Conservation (phyloP, 352 stramenopile species). For the Achlya hypogyna region DNA sequence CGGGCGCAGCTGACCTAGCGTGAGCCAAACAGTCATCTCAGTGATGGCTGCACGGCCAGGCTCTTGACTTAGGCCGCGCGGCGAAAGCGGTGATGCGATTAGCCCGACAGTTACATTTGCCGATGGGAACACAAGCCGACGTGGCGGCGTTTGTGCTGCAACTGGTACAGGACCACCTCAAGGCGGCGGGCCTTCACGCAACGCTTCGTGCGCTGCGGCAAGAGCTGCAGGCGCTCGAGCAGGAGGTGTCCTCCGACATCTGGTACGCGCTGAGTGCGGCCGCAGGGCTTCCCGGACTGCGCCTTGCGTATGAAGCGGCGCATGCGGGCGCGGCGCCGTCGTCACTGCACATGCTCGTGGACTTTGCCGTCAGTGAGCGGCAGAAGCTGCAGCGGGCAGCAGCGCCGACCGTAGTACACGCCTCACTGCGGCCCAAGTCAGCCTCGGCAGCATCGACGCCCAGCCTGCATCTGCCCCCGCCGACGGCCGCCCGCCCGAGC, state of each 20-base stretch:
- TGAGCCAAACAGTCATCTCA: no score
- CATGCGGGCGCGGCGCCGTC: background rate
- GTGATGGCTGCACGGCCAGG: no score
- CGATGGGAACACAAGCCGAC: background rate
- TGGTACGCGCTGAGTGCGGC: constrained; percentile 7
- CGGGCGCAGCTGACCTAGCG: no score
- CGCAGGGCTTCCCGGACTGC: background rate
- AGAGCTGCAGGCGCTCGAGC: background rate
- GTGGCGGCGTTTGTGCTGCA: background rate
- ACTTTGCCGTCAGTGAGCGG: constrained; percentile 1
- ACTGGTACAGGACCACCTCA: constrained; percentile 14
- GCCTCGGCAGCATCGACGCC: background rate
- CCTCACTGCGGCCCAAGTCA: background rate
- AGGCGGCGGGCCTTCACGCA: background rate
- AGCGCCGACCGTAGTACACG: background rate
- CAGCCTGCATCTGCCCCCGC: background rate
- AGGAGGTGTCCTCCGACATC: background rate
- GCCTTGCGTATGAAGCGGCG: background rate
- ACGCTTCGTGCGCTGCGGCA: background rate
- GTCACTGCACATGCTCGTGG: background rate
- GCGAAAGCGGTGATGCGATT: no score
- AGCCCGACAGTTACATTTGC: background rate
- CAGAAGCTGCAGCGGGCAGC: background rate
- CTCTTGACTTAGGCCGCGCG: no score
- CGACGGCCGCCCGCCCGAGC: background rate